Evolutionary conservation across 2,329 filamentous ascomycete genomes (phyloP), one percentile per base, ranked within the genome.

Genomic region (Chalaropsis ovoidea): DNA sequence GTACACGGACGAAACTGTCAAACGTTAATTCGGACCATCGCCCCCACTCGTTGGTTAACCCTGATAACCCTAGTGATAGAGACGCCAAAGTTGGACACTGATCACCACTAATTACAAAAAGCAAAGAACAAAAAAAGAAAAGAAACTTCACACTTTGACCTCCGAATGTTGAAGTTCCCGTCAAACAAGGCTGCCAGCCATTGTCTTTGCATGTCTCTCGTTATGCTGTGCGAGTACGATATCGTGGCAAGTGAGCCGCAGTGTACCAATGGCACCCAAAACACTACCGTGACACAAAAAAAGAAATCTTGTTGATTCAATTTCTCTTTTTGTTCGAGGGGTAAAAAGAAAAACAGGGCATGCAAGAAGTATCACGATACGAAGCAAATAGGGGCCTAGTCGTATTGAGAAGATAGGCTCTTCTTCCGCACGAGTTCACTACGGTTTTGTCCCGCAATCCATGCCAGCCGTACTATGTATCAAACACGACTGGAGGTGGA

Each of bases 141-240:
- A 39, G 35, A n/a, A n/a, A n/a, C n/a, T 5, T 39, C 8, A 35
- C 31, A 35, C 31, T 7, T 35, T 35, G 7, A 35, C 31, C 8
- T 39, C 4, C 8, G 35, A 10, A 7, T 39, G 8, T 24, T 52
- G 11, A 11, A 24, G 1, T 3, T 35, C 24, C 10, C 24, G 27
- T 31, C 24, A 35, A 31, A 8, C 52, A 35, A 31, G 52, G 15
- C 22, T 56, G 24, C 47, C 10, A 52, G 47, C 47, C 47, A 52
- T 17, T 56, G 15, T 56, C 3, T 17, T 17, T 35, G 15, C 17
- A 4, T 56, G 27, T 56, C 24, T 35, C 8, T 35, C 27, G 24
- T 7, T 22, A 56, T 56, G 52, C 31, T 3, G 52, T 56, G 52
- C 52, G 52, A 56, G 52, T 31, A 31, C 52, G 52, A 56, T 56